Evolutionary conservation across 1,284 basidiomycete genomes (phyloP), one percentile per base, ranked within the genome.

Genomic region (Sporisorium scitamineum): DNA sequence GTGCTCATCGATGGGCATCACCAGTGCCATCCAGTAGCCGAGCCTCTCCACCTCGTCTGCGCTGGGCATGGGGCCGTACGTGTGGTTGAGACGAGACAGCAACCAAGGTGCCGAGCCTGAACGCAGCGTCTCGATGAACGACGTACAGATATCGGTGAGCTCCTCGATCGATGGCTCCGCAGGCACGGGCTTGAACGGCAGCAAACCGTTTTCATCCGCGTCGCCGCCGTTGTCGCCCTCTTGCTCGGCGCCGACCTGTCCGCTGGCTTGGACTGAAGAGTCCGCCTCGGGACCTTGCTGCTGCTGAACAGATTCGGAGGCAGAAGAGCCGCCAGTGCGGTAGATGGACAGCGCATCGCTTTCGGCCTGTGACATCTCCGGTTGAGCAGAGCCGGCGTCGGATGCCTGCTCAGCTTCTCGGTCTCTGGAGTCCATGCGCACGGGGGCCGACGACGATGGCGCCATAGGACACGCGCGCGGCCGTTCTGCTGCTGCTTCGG

Each of bases 1-100:
- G 80, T 92, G 90, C 78, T 97, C 94, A 84, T 96, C 94, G 80
- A 97, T 94, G n/a, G 95, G 95, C 70, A 97, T 90, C 22, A 96
- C 88, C 87, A 91, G 80, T 59, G 93, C 94, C 88, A 97, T 94
- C 93, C 94, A 97, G 61, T 79, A 82, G 13, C 78, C 74, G 18
- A 82, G 70, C 27, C 74, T 61, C 27, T 76, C 80, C 18, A 82
- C 78, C 53, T 82, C 78, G 34, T 73, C 59, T 2, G 74, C 69
- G 26, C 58, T 55, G 4, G 80, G 79, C 76, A 82, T 79, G 7
- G 79, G 77, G 2, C 80, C 80, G 42, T 82, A 82, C 13, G 79
- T 76, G 63, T 78, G 90, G 83, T 93, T 91, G 53, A 97, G 88
- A 50, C 93, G 90, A 81, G 95, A 93, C 4, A 94, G 90, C 39